Percentiles rank a stretch among this genome's conserved stretches.
These are phyloP conservation scores for Pestalotiopsis sp. DNA, from an alignment of 2,329 filamentous ascomycete genomes.

Conservation along the genomic window DNA sequence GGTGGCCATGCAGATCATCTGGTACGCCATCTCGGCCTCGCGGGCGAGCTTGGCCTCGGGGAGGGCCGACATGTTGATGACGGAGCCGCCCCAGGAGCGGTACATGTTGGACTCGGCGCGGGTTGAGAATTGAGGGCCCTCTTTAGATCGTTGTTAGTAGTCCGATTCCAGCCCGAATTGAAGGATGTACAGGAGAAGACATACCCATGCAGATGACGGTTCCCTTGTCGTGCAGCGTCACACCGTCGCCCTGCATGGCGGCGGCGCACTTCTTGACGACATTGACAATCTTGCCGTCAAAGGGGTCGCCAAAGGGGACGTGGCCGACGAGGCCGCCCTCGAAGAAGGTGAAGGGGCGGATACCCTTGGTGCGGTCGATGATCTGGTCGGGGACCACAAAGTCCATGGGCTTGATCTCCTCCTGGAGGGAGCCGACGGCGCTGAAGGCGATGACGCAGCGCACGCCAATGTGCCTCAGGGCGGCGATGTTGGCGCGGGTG, in stretches of 20 bases:
- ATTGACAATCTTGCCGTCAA: conserved; percentile 76
- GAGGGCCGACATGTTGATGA: conserved; percentile 98
- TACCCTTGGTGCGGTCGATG: conserved; percentile 95
- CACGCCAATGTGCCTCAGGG: conserved; percentile 87
- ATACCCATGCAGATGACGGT: conserved; percentile 89
- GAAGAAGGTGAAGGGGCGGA: conserved; percentile 95
- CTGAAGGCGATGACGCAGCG: conserved; percentile 92
- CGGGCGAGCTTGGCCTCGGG: conserved; percentile 95
- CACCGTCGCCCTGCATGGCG: conserved; percentile 78
- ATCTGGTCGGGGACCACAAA: conserved; percentile 96
- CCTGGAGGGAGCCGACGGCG: conserved; percentile 88
- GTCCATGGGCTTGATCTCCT: conserved; percentile 92
- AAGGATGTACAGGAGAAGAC: conserved; percentile 28
- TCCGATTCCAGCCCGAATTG: neutral
- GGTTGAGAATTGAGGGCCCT: conserved; percentile 98
- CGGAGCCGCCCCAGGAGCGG: conserved; percentile 86
- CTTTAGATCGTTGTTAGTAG: conserved; percentile 42
- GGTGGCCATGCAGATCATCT: conserved; percentile 99
- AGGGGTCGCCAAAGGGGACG: conserved; percentile 94
- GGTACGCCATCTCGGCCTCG: conserved; percentile 94
- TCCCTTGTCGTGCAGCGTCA: conserved; percentile 81
- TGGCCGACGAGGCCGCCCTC: conserved; percentile 90
- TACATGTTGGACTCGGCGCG: conserved; percentile 96
- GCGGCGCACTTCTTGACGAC: conserved; percentile 78
- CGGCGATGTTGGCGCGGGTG: conserved; percentile 94